Evolutionary conservation across 768 basidiomycete species (phyloP).

Genomic region (Xerocomus potaroensis): DNA sequence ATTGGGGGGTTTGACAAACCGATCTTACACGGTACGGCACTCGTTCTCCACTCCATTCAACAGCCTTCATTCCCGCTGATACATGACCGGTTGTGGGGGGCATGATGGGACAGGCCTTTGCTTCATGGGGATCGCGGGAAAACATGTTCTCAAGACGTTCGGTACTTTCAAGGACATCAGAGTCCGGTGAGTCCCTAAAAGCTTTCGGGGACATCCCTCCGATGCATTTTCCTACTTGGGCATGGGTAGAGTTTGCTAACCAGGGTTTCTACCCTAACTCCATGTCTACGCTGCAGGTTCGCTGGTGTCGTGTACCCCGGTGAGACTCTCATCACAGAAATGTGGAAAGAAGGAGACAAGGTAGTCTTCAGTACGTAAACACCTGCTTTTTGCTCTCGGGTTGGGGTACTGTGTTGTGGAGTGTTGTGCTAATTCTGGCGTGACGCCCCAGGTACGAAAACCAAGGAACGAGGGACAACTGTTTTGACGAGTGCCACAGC

Average conservation of each 20-base stretch:
- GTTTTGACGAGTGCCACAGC: conserved; percentile 81
- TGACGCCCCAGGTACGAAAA: conserved; percentile 63
- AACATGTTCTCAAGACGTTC: conserved; percentile 85
- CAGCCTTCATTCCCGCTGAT: not conserved
- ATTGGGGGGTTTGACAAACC: conserved; percentile 95
- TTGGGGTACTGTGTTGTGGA: not conserved
- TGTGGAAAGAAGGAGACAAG: conserved; percentile 96
- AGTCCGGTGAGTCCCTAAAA: conserved; percentile 58
- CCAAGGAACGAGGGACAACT: conserved; percentile 73
- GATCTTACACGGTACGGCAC: conserved; percentile 59
- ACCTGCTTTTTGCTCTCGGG: not conserved
- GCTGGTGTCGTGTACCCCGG: conserved; percentile 92
- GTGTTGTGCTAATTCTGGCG: not conserved
- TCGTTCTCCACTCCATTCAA: not conserved
- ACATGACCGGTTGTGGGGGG: not conserved
- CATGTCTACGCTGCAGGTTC: conserved; percentile 46
- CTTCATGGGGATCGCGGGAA: conserved; percentile 88
- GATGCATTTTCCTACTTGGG: too few relatives aligned
- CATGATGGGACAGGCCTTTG: conserved; percentile 56
- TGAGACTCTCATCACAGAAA: conserved; percentile 90
- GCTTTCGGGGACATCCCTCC: not conserved
- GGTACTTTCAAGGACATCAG: conserved; percentile 92
- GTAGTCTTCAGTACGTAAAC: conserved; percentile 82
- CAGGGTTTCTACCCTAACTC: not conserved
- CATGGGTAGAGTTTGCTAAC: not conserved